Evolutionary conservation across 2,329 filamentous ascomycete genomes (phyloP).

Genomic region (Endoconidiophora laricicola): DNA sequence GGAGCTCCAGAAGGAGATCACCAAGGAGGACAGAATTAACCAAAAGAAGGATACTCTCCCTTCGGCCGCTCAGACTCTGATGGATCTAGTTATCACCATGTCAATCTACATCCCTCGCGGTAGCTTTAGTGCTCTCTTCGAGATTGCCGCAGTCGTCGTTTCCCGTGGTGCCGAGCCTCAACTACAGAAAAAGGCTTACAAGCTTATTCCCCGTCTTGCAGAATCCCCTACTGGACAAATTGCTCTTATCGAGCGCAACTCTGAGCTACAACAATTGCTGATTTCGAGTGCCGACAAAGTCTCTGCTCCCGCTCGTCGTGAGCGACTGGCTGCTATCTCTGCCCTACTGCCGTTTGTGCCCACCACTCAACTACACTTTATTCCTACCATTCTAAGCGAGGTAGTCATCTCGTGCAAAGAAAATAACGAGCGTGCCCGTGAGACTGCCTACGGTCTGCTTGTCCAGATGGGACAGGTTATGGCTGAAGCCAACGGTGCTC

Average conservation of each 20-base stretch:
- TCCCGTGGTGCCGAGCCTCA: constrained; percentile 72
- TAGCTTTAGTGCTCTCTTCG: constrained; percentile 72
- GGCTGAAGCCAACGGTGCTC: constrained; percentile 43
- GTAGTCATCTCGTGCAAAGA: constrained; percentile 95
- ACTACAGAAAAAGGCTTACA: constrained; percentile 97
- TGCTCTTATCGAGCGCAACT: constrained; percentile 60
- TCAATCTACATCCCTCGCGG: constrained; percentile 80
- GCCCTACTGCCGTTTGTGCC: constrained; percentile 69
- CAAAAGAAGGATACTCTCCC: constrained; percentile 54
- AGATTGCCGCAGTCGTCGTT: constrained; percentile 69
- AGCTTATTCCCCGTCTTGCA: constrained; percentile 80
- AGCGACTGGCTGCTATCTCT: constrained; percentile 68
- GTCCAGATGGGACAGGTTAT: constrained; percentile 79
- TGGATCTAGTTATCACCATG: constrained; percentile 94
- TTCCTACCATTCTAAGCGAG: constrained; percentile 78
- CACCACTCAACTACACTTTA: constrained; percentile 69
- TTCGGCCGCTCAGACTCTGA: constrained; percentile 81
- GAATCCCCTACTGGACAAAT: constrained; percentile 59
- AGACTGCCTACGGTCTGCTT: constrained; percentile 75
- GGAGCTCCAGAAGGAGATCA: constrained; percentile 41
- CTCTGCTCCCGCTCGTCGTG: constrained; percentile 68
- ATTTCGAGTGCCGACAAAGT: constrained; percentile 68
- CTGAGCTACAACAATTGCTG: constrained; percentile 68
- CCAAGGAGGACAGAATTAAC: constrained; percentile 46
- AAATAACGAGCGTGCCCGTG: constrained; percentile 86